Percentiles rank a stretch among this genome's conserved stretches.
Conservation (phyloP, 768 basidiomycete genomes). For the Punctularia strigosozonata region DNA sequence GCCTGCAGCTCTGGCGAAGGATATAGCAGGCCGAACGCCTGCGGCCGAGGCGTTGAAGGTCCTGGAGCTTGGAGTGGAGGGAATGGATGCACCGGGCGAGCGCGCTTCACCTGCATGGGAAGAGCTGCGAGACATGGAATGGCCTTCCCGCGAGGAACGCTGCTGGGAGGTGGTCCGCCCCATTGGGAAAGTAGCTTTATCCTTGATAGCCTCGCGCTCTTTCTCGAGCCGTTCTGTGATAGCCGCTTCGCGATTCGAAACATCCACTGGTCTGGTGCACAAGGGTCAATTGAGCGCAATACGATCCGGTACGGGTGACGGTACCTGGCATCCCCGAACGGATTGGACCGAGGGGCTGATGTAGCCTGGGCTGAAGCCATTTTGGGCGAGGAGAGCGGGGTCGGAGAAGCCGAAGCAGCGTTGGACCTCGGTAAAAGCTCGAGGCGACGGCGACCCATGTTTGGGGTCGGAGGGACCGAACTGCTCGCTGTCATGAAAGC, state of each 20-base stretch:
- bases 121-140: constrained; percentile 13
- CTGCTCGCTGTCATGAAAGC: constrained; percentile 34
- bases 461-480: constrained; percentile 77
- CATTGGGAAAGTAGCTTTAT: constrained; percentile 27
- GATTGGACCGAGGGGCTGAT: constrained; percentile 43
- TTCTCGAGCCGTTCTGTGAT: constrained; percentile 61
- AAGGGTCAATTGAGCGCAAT: constrained; percentile 1
- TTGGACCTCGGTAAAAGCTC: constrained; percentile 77
- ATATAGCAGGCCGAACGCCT: constrained; percentile 59
- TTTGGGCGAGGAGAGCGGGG: constrained; percentile 73
- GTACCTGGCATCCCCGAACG: constrained; percentile 82
- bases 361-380: constrained; percentile 33
- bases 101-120: constrained; percentile 9
- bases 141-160: constrained; percentile 29
- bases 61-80: constrained; percentile 5
- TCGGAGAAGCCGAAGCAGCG: constrained; percentile 51
- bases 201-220: constrained; percentile 36
- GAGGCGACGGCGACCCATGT: constrained; percentile 66
- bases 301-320: constrained; percentile 11
- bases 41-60: constrained; percentile 18
- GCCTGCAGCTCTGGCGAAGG: constrained; percentile 72
- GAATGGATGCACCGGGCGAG: constrained; percentile 7
- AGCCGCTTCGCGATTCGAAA: constrained; percentile 62
- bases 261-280: constrained; percentile 67
- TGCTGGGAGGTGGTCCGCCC: constrained; percentile 28